Conservation (phyloP, 176 grass and related monocot species). For the Carex myosuroides region DNA sequence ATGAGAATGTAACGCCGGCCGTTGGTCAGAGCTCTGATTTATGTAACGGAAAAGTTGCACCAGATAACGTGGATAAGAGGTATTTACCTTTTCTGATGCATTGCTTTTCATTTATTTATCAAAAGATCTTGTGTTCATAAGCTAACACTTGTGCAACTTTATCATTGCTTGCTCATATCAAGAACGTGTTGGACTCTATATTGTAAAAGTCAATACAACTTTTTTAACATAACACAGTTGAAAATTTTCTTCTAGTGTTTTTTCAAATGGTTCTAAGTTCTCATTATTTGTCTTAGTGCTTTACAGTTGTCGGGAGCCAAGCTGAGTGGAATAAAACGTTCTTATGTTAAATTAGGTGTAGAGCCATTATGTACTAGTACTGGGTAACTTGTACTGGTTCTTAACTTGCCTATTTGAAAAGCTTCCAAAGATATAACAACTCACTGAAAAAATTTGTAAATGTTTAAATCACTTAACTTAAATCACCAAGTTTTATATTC, state of each 20-base stretch:
- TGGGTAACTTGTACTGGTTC: neutral
- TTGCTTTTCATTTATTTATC: neutral
- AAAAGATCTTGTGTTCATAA: neutral
- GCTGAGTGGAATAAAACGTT: neutral
- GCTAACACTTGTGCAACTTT: neutral
- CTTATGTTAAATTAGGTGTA: neutral
- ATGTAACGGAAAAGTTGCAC: slow-evolving; percentile 6
- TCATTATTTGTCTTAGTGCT: neutral
- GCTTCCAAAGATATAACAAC: neutral
- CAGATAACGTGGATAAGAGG: slow-evolving; percentile 38
- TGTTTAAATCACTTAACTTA: neutral
- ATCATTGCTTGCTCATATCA: neutral
- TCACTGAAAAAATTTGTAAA: neutral
- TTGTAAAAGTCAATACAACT: neutral
- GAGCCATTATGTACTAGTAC: neutral
- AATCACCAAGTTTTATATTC: neutral
- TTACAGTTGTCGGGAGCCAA: neutral
- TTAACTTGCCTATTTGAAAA: neutral
- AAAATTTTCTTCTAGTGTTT: neutral
- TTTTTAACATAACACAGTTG: neutral
- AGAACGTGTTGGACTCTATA: neutral
- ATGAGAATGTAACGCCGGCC: slow-evolving; percentile 25
- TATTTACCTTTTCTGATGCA: slow-evolving; percentile 7
- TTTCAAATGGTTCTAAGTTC: neutral
- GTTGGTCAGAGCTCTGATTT: slow-evolving; percentile 17